These are phyloP conservation scores for Termitomyces sp. DNA, from an alignment of 768 basidiomycete genomes.

Conservation along the genomic window DNA sequence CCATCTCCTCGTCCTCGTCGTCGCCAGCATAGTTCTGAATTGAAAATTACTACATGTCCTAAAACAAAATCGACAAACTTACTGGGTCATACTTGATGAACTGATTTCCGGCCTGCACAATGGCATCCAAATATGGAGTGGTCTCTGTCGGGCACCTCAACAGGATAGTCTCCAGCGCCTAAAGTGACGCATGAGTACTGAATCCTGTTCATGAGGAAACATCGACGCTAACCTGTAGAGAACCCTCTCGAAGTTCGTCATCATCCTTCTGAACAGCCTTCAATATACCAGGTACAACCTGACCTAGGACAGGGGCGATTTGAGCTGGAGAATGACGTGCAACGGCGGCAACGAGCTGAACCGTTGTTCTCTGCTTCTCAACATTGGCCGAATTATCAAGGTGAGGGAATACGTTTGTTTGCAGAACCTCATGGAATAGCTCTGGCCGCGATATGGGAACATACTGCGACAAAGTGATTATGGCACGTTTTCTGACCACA, in stretches of 20 bases:
- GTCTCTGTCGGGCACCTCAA: constrained; percentile 82
- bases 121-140: constrained; percentile 60
- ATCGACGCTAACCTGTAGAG: constrained; percentile 52
- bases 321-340: constrained; percentile 68
- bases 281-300: constrained; percentile 67
- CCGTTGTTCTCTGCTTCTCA: constrained; percentile 72
- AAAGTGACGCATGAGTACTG: background rate
- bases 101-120: constrained; percentile 65
- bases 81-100: constrained; percentile 95
- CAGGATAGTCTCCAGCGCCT: constrained; percentile 84
- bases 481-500: constrained; percentile 90
- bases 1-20: constrained; percentile 51
- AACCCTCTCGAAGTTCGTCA: constrained; percentile 78
- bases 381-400: constrained; percentile 44
- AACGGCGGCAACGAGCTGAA: constrained; percentile 75
- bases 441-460: constrained; percentile 64
- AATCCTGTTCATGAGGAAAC: background rate
- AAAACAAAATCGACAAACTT: background rate
- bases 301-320: constrained; percentile 51
- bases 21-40: constrained; percentile 47
- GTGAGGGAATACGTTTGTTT: constrained; percentile 53
- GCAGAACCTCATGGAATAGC: constrained; percentile 57
- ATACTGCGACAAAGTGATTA: constrained; percentile 80
- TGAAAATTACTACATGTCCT: background rate
- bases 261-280: constrained; percentile 69